phyloP scores from a whole-genome alignment of 805 yeast genomes.

The Candida ortonii region DNA sequence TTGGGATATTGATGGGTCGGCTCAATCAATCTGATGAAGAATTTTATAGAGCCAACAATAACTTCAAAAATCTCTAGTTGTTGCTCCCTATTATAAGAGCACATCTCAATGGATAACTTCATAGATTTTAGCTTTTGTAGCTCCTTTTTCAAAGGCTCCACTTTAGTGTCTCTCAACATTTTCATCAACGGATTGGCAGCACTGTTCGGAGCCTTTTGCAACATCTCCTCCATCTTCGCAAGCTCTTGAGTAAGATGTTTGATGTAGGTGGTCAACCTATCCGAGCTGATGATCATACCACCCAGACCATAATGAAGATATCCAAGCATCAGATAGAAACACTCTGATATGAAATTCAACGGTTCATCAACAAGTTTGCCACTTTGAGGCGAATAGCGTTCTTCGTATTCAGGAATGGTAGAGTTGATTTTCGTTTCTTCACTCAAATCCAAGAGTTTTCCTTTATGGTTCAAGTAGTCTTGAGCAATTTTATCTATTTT shows the following conservation, averaged over 20 bases:
- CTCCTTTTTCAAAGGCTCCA: slow-evolving; percentile 33
- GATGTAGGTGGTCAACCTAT: slow-evolving; percentile 48
- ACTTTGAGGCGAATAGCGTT: slow-evolving; percentile 44
- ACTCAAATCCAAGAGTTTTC: slow-evolving; percentile 54
- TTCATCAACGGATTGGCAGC: slow-evolving; percentile 29
- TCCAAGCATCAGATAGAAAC: slow-evolving; percentile 76
- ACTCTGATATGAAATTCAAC: slow-evolving; percentile 82
- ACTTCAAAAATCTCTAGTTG: slow-evolving; percentile 74
- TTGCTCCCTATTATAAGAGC: slow-evolving; percentile 53
- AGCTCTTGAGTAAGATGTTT: slow-evolving; percentile 53
- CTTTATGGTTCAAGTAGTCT: slow-evolving; percentile 57
- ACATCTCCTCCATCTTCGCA: slow-evolving; percentile 45
- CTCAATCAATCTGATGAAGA: slow-evolving; percentile 68
- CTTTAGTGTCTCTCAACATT: slow-evolving; percentile 26
- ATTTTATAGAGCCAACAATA: slow-evolving; percentile 70
- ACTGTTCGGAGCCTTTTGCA: slow-evolving; percentile 16
- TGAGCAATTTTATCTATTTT: slow-evolving; percentile 77
- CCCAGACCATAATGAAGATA: slow-evolving; percentile 88
- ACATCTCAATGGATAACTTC: slow-evolving; percentile 59
- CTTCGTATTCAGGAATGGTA: slow-evolving; percentile 65
- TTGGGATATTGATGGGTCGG: slow-evolving; percentile 65
- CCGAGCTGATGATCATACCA: slow-evolving; percentile 61
- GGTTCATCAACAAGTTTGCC: slow-evolving; percentile 32
- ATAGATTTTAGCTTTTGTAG: slow-evolving; percentile 39
- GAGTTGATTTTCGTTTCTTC: slow-evolving; percentile 86